Percentiles rank a stretch among this genome's conserved stretches.
phyloP scores from a whole-genome alignment of 192 early-diverging fungal genomes.

The Coemansia sp. region DNA sequence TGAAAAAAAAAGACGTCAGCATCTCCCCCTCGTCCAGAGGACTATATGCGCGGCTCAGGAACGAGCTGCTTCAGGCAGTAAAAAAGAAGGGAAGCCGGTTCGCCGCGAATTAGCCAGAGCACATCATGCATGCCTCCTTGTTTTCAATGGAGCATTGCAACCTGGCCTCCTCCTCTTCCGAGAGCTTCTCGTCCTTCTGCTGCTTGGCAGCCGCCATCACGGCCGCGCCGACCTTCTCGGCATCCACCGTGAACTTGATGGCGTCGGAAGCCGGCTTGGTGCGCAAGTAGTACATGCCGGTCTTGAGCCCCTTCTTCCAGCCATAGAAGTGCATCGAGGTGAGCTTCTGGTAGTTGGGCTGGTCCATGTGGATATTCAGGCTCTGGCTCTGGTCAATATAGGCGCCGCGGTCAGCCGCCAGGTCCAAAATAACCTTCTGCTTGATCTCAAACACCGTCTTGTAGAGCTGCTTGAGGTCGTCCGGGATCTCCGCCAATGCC shows the following conservation, averaged over 20 bases:
- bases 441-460: constrained; percentile 97
- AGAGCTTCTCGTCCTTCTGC: constrained; percentile 21
- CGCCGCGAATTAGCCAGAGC: constrained; percentile 62
- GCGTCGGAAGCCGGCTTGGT: constrained; percentile 94
- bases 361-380: constrained; percentile 94
- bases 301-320: constrained; percentile 97
- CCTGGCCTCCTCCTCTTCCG: constrained; percentile 63
- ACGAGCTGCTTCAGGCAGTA: too few relatives aligned
- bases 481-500: constrained; percentile 71
- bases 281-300: constrained; percentile 98
- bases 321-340: constrained; percentile 98
- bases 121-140: constrained; percentile 89
- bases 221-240: constrained; percentile 54
- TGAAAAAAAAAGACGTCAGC: too few relatives aligned
- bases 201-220: constrained; percentile 39
- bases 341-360: constrained; percentile 89
- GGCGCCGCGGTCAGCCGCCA: constrained; percentile 96
- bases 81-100: too few relatives aligned
- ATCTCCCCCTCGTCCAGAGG: too few relatives aligned
- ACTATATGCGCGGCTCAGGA: too few relatives aligned
- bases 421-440: constrained; percentile 87
- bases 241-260: constrained; percentile 98
- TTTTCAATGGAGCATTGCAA: constrained; percentile 91
- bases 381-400: constrained; percentile 97
- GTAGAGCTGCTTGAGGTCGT: constrained; percentile 89